phyloP scores from a whole-genome alignment of 1,284 basidiomycete genomes.

The Irpex sp. region DNA sequence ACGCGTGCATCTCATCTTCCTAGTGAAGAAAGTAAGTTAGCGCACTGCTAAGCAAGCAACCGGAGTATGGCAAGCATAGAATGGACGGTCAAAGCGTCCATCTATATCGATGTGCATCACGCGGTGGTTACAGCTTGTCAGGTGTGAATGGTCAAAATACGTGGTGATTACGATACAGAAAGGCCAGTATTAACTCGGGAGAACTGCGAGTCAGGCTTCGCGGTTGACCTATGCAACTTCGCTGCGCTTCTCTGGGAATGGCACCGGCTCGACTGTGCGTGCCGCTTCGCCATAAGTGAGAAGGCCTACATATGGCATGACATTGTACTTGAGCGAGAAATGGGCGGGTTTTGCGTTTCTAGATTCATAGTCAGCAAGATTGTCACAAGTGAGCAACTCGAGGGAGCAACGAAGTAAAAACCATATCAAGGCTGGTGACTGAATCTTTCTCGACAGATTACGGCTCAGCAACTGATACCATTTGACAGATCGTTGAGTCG shows the following conservation, averaged over 20 bases:
- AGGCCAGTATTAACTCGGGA: not conserved
- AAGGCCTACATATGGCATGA: conserved; percentile 86
- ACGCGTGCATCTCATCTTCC: conserved; percentile 4
- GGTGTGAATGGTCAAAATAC: not conserved
- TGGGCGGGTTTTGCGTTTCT: conserved; percentile 65
- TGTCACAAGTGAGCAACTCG: conserved; percentile 9
- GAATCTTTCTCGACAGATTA: not conserved
- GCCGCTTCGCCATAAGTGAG: conserved; percentile 76
- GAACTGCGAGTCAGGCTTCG: not conserved
- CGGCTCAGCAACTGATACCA: not conserved
- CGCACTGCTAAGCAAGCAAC: not conserved
- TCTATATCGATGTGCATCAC: not conserved
- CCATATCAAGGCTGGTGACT: not conserved
- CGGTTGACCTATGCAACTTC: conserved; percentile 8
- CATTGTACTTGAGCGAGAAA: conserved; percentile 82
- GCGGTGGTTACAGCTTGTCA: not conserved
- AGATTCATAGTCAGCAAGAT: conserved; percentile 9
- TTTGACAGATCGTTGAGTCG: not conserved
- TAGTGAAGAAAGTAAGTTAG: conserved; percentile 1
- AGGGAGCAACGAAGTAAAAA: conserved; percentile 10
- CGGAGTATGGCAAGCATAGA: not conserved
- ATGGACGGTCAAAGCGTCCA: not conserved
- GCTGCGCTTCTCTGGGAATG: conserved; percentile 38
- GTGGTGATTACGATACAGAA: not conserved
- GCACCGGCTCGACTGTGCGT: conserved; percentile 49